Evolutionary conservation across 805 yeast species (phyloP).

Genomic region (Lipomyces sp.): DNA sequence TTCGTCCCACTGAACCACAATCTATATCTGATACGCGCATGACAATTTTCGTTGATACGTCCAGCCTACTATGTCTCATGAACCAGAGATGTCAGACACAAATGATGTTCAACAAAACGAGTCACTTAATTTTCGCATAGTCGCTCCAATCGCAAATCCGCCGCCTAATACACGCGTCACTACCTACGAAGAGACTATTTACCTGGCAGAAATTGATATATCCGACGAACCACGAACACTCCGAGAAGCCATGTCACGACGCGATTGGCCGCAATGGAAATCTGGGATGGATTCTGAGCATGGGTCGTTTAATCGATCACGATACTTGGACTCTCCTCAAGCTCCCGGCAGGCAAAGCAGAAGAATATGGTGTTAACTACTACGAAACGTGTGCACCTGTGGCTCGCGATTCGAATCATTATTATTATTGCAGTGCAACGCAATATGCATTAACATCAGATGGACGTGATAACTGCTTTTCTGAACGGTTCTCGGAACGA

Average conservation of each 20-base stretch:
- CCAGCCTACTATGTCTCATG: too few relatives aligned
- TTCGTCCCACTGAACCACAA: too few relatives aligned
- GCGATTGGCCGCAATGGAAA: background rate
- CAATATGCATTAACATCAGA: conserved; percentile 6
- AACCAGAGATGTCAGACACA: too few relatives aligned
- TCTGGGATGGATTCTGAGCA: background rate
- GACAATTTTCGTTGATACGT: too few relatives aligned
- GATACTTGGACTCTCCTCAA: background rate
- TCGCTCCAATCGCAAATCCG: too few relatives aligned
- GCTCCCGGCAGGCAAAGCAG: too few relatives aligned
- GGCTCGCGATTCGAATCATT: background rate
- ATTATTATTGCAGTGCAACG: background rate
- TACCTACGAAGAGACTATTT: background rate
- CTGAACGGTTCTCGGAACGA: conserved; percentile 9
- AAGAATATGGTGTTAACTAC: background rate
- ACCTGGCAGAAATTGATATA: background rate
- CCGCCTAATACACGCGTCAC: background rate
- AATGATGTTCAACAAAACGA: too few relatives aligned
- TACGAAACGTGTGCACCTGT: too few relatives aligned
- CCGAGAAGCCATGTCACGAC: background rate
- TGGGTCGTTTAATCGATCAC: background rate
- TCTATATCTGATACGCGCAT: too few relatives aligned
- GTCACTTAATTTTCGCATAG: too few relatives aligned
- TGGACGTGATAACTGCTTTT: conserved; percentile 18
- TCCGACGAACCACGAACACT: background rate